These are phyloP conservation scores for Kokia cookei DNA, from an alignment of 441 rosid species.

Conservation along the genomic window DNA sequence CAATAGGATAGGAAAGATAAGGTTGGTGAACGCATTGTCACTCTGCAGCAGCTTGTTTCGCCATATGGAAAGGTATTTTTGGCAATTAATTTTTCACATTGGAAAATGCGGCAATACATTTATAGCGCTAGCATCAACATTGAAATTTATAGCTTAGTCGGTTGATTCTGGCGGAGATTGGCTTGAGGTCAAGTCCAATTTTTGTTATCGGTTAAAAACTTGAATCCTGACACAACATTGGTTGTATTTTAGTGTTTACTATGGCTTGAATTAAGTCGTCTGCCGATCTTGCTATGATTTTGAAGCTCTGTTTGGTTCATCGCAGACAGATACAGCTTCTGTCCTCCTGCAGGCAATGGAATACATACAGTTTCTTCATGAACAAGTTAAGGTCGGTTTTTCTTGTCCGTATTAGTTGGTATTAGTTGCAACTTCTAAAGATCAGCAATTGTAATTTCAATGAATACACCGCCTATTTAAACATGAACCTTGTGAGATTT, in stretches of 20 bases:
- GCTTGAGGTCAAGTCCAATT: neutral
- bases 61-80: conserved; percentile 85
- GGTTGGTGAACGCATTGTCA: conserved; percentile 72
- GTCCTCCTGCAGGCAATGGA: conserved; percentile 83
- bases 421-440: neutral
- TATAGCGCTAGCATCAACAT: neutral
- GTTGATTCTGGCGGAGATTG: neutral
- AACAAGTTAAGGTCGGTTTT: conserved; percentile 83
- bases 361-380: conserved; percentile 87
- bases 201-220: neutral
- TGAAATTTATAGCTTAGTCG: neutral
- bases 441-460: neutral
- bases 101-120: neutral
- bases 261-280: neutral
- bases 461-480: neutral
- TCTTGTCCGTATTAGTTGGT: neutral
- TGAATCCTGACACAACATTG: neutral
- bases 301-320: neutral
- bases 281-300: neutral
- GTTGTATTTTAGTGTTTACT: neutral
- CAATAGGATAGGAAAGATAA: conserved; percentile 83
- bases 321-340: conserved; percentile 97
- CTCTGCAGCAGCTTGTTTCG: conserved; percentile 93
- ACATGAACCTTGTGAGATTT: neutral
- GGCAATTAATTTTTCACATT: conserved; percentile 3